Base-by-base conservation (phyloP, 2,329 filamentous ascomycete species). In the Dactylellina cionopaga region DNA sequence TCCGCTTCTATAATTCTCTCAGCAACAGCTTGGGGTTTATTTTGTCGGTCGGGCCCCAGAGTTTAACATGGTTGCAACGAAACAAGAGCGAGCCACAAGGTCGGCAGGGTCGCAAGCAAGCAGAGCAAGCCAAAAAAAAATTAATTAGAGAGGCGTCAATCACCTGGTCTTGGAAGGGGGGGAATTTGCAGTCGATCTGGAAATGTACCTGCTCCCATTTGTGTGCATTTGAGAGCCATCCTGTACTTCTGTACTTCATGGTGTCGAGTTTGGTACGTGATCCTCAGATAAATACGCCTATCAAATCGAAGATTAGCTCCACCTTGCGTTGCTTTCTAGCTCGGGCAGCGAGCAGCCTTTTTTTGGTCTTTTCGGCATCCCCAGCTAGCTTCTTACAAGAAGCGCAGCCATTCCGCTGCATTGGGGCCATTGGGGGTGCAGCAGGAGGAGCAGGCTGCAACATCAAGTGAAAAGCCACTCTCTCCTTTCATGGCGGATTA, bases 1-100 rank as follows among this genome's bases (percentile, higher is more conserved):
- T 71, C 66, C 66, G 66, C 58, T 56, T 64, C 41, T 51, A 51
- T 63, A 71, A 58, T 60, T 71, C 66, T 71, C 66, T 71, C 66
- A 64, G 55, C 51, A 47, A 24, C 35, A 22, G 37, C 33, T 52
- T 59, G 27, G 44, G n/a, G n/a, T n/a, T n/a, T n/a, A n/a, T n/a
- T n/a, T n/a, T n/a, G n/a, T n/a, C n/a, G n/a, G n/a, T n/a, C 5
- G 37, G 15, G 33, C 27, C n/a, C 7, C 47, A 69, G 64, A 69
- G 46, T 55, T 54, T 43, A 58, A 52, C 58, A 71, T 71, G 66
- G 51, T 63, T 63, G 58, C 66, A 60, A 68, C 63, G 35, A 54
- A 56, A 59, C 39, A 46, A 33, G 49, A 47, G 47, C 33, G 49
- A 31, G 33, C 43, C 29, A 31, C 58, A 51, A 55, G 29, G 33